Percentiles rank a stretch among this genome's conserved stretches.
phyloP scores from a whole-genome alignment of 441 rosid species.

The Adansonia grandidieri region DNA sequence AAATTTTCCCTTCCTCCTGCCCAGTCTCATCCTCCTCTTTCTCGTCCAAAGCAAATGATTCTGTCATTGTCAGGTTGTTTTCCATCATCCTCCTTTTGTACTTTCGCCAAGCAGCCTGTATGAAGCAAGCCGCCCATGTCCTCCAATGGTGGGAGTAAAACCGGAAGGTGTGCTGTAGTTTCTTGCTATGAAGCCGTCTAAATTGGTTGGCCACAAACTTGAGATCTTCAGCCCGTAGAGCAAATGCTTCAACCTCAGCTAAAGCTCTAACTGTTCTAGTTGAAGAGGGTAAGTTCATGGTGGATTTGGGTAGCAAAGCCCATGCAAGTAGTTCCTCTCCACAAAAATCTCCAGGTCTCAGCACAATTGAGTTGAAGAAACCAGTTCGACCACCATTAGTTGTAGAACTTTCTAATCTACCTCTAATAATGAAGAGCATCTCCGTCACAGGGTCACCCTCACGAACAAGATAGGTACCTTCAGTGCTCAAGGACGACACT shows the following conservation, averaged over 20 bases:
- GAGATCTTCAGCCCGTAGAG: slow-evolving; percentile 87
- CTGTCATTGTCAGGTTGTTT: slow-evolving; percentile 43
- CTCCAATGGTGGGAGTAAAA: slow-evolving; percentile 97
- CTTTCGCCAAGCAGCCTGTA: slow-evolving; percentile 90
- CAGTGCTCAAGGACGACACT: slow-evolving; percentile 77
- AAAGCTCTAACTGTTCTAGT: slow-evolving; percentile 86
- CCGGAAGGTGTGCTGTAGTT: slow-evolving; percentile 84
- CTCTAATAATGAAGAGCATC: slow-evolving; percentile 87
- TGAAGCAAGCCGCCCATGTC: slow-evolving; percentile 95
- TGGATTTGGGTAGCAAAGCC: slow-evolving; percentile 85
- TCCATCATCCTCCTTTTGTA: slow-evolving; percentile 69
- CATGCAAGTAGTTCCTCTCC: slow-evolving; percentile 93
- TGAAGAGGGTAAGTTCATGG: slow-evolving; percentile 80
- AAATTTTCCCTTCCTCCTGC: slow-evolving; percentile 34
- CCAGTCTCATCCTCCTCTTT: slow-evolving; percentile 33
- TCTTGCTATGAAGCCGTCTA: slow-evolving; percentile 91
- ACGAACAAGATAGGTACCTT: slow-evolving; percentile 80
- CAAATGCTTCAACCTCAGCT: slow-evolving; percentile 89
- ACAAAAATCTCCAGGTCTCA: slow-evolving; percentile 88
- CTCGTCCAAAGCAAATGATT: slow-evolving; percentile 46
- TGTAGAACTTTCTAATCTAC: slow-evolving; percentile 87
- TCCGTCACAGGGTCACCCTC: slow-evolving; percentile 91
- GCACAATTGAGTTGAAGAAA: slow-evolving; percentile 74
- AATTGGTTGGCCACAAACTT: slow-evolving; percentile 93
- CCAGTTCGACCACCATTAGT: slow-evolving; percentile 95